A percentile compares a stretch with the other conserved stretches of the same genome.
Evolutionary conservation across 306 rosid genomes (phyloP).

Genomic region (Medicago ruthenica): DNA sequence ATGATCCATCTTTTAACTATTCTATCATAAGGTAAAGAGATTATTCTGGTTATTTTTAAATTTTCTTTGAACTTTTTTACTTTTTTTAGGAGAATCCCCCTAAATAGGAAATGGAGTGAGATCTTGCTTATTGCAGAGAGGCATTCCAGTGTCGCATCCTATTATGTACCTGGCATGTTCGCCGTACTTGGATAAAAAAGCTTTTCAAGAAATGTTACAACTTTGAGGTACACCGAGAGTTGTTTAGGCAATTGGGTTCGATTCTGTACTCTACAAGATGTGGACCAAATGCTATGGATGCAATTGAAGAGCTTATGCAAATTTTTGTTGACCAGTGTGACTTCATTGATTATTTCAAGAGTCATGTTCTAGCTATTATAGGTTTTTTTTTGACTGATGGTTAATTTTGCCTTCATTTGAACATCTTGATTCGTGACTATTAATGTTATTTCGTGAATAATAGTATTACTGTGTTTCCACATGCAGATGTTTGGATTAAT

Average conservation of each 20-base stretch:
- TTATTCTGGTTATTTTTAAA: constrained; percentile 14
- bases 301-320: constrained; percentile 78
- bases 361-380: constrained; percentile 63
- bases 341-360: constrained; percentile 75
- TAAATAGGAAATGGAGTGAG: constrained; percentile 36
- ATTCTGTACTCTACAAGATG: constrained; percentile 67
- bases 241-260: constrained; percentile 72
- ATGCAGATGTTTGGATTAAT: constrained; percentile 70
- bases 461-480: constrained; percentile 41
- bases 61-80: constrained; percentile 14
- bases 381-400: constrained; percentile 55
- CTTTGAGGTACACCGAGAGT: constrained; percentile 69
- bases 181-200: constrained; percentile 69
- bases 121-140: constrained; percentile 64
- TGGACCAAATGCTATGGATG: constrained; percentile 62
- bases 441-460: background rate
- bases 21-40: constrained; percentile 63
- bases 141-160: constrained; percentile 72
- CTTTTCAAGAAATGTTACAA: constrained; percentile 67
- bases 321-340: constrained; percentile 78
- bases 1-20: constrained; percentile 71
- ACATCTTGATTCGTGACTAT: background rate
- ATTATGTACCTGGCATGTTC: constrained; percentile 75
- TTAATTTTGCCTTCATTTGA: constrained; percentile 22
- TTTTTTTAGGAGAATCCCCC: constrained; percentile 6